phyloP scores from a whole-genome alignment of 2,329 filamentous ascomycete genomes.

The Raffaelea arxii region DNA sequence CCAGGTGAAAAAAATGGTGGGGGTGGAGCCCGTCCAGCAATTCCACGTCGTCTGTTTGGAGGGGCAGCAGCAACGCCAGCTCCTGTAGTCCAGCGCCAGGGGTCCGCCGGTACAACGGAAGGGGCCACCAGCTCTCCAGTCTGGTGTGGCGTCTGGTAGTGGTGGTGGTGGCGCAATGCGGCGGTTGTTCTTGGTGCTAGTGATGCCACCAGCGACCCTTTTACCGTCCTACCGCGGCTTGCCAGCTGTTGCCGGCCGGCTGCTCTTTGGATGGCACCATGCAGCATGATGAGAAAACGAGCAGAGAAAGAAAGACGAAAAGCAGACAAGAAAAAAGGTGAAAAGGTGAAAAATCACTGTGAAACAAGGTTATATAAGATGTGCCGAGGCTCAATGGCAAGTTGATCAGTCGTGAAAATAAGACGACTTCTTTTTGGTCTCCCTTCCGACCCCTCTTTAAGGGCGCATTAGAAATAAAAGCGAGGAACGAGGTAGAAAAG shows the following conservation, averaged over 20 bases:
- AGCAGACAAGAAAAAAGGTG: neutral
- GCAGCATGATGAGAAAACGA: neutral
- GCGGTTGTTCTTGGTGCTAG: neutral
- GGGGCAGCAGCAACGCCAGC: neutral
- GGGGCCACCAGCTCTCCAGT: neutral
- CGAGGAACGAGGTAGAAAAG: too few species aligned
- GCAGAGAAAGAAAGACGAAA: neutral
- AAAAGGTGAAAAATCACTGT: too few species aligned
- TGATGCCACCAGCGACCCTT: neutral
- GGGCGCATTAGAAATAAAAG: too few species aligned
- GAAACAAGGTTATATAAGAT: too few species aligned
- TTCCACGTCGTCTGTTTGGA: neutral
- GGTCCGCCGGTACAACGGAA: neutral
- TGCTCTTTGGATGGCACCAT: neutral
- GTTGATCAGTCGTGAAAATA: too few species aligned
- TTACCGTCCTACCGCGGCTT: neutral
- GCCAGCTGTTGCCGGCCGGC: neutral
- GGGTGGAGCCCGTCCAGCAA: neutral
- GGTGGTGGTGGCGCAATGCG: neutral
- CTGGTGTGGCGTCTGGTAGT: neutral
- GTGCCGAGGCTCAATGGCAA: too few species aligned
- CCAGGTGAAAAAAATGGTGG: slow-evolving; percentile 8
- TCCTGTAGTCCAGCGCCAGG: neutral
- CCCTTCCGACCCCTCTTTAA: too few species aligned
- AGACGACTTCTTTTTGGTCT: too few species aligned